Conservation (phyloP, 352 stramenopile species). For the Aphanomyces invadans region DNA sequence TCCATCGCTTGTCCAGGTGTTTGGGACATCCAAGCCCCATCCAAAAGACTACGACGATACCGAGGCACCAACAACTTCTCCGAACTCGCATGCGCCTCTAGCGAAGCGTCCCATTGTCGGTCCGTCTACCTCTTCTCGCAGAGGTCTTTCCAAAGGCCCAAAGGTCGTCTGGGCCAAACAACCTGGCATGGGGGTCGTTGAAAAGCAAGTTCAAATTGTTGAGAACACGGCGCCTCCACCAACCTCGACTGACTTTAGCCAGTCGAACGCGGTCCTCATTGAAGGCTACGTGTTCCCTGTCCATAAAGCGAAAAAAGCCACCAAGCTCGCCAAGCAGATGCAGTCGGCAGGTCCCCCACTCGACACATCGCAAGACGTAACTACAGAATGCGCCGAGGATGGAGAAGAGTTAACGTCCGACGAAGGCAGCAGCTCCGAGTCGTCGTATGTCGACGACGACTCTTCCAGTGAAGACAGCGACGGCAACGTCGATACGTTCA, state of each 20-base stretch:
- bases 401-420: constrained; percentile 61
- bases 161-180: constrained; percentile 73
- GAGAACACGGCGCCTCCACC: neutral
- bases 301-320: constrained; percentile 44
- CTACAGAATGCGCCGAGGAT: constrained; percentile 32
- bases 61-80: constrained; percentile 2
- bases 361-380: too few relatives aligned
- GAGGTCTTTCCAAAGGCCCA: constrained; percentile 2
- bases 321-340: constrained; percentile 62
- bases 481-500: constrained; percentile 30
- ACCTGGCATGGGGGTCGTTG: constrained; percentile 50
- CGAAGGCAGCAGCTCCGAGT: constrained; percentile 63
- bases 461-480: constrained; percentile 36
- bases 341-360: constrained; percentile 27
- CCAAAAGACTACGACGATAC: constrained; percentile 47
- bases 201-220: constrained; percentile 31
- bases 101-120: neutral
- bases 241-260: constrained; percentile 39
- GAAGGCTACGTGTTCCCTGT: constrained; percentile 78
- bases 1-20: constrained; percentile 65
- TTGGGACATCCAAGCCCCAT: constrained; percentile 70
- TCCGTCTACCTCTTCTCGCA: neutral
- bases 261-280: constrained; percentile 58
- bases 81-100: constrained; percentile 5
- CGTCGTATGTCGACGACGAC: constrained; percentile 63